These are phyloP conservation scores for Acer saccharum DNA, from an alignment of 345 rosid genomes.

Conservation along the genomic window DNA sequence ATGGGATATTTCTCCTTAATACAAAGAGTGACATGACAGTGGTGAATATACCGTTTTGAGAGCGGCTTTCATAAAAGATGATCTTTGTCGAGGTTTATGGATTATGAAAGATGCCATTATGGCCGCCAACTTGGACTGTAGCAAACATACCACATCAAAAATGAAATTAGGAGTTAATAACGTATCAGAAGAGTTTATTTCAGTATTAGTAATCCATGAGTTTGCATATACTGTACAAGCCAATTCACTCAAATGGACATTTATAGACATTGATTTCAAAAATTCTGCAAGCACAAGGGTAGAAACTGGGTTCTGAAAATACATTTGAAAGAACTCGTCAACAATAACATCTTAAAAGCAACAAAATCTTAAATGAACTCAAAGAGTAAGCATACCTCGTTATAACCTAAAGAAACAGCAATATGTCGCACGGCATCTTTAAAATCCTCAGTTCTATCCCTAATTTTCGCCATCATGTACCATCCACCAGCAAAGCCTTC, in stretches of 20 bases:
- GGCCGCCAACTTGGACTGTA: conserved; percentile 70
- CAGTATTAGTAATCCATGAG: background rate
- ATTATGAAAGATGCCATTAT: conserved; percentile 85
- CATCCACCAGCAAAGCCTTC: background rate
- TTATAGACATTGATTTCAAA: background rate
- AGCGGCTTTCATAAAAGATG: conserved; percentile 66
- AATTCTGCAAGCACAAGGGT: background rate
- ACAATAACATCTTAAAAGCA: background rate
- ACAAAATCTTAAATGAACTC: background rate
- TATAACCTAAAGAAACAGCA: conserved; percentile 64
- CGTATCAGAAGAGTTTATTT: background rate
- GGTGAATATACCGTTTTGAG: conserved; percentile 58
- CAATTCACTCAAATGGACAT: background rate
- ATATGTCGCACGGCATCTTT: conserved; percentile 69
- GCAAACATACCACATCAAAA: background rate
- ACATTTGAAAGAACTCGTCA: background rate
- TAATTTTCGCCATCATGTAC: conserved; percentile 60
- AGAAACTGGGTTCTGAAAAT: background rate
- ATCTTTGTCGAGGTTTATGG: conserved; percentile 65
- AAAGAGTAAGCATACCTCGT: conserved; percentile 49
- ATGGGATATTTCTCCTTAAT: background rate
- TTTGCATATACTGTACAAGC: background rate
- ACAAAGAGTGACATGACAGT: background rate
- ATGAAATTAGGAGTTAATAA: background rate
- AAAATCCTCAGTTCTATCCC: conserved; percentile 84